These are phyloP conservation scores for Rhizopus stolonifer DNA, from an alignment of 371 early-diverging fungal genomes.

Conservation along the genomic window DNA sequence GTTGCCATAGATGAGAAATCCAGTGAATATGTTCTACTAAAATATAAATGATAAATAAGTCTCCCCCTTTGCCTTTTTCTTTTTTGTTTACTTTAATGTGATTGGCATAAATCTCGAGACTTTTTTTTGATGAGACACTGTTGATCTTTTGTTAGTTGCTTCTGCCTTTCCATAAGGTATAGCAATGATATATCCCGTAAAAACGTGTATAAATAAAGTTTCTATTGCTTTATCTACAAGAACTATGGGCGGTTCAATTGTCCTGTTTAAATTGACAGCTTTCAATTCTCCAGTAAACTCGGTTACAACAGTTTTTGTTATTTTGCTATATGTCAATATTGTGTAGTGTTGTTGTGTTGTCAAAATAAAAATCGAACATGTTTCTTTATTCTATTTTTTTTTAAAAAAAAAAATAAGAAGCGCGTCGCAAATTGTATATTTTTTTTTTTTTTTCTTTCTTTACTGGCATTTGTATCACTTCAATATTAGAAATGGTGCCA, in stretches of 20 bases:
- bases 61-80: no score
- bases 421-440: background rate
- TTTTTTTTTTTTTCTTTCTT: background rate
- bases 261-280: background rate
- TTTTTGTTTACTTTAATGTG: slow-evolving; percentile 2
- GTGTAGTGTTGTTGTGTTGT: slow-evolving; percentile 16
- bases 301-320: background rate
- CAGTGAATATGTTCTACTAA: slow-evolving; percentile 13
- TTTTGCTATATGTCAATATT: slow-evolving; percentile 2
- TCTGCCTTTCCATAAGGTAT: slow-evolving; percentile 3
- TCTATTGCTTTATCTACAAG: slow-evolving; percentile 3
- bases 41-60: no score
- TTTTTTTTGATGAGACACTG: background rate
- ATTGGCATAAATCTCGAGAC: background rate
- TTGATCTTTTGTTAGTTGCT: background rate
- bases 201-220: slow-evolving; percentile 13
- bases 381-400: slow-evolving; percentile 14
- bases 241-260: slow-evolving; percentile 5
- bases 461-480: slow-evolving; percentile 50
- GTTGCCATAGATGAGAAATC: slow-evolving; percentile 20
- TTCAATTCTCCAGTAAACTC: slow-evolving; percentile 14
- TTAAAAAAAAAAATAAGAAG: background rate
- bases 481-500: slow-evolving; percentile 59
- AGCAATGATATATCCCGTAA: slow-evolving; percentile 14
- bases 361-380: slow-evolving; percentile 22